Evolutionary conservation across 164 flowering plant species (phyloP).

Genomic region (Stephania yunnanensis): DNA sequence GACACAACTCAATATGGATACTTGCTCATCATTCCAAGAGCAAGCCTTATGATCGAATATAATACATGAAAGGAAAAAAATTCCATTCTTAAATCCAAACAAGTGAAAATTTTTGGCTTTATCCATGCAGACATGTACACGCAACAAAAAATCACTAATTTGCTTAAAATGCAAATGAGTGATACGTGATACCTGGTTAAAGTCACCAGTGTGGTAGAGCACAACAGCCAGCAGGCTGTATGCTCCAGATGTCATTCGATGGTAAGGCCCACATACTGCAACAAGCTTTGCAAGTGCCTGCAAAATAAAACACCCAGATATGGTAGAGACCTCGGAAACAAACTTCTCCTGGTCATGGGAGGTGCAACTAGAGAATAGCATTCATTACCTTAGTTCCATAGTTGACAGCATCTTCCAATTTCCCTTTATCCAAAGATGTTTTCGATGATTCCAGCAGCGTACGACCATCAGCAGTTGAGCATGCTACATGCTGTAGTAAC

Average conservation of each 20-base stretch:
- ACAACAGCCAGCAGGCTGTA: constrained; percentile 98
- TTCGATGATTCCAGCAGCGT: constrained; percentile 88
- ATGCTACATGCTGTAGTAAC: constrained; percentile 76
- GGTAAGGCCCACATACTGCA: constrained; percentile 90
- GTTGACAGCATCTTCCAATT: constrained; percentile 95
- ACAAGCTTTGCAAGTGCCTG: constrained; percentile 90
- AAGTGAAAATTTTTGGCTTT: background rate
- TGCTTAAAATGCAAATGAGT: background rate
- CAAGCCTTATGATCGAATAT: background rate
- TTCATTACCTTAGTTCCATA: constrained; percentile 79
- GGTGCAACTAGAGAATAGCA: background rate
- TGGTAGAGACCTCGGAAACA: background rate
- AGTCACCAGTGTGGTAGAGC: constrained; percentile 92
- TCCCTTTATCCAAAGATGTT: constrained; percentile 90
- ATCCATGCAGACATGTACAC: background rate
- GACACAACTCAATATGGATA: background rate
- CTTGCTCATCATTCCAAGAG: background rate
- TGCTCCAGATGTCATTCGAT: constrained; percentile 98
- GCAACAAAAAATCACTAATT: background rate
- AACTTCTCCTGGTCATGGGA: background rate
- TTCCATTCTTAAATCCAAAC: background rate
- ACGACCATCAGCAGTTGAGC: constrained; percentile 98
- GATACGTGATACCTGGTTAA: constrained; percentile 64
- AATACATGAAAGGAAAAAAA: background rate
- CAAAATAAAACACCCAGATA: constrained; percentile 18